Base-by-base conservation (phyloP, 495 filamentous ascomycete genomes). In the Letharia columbiana region DNA sequence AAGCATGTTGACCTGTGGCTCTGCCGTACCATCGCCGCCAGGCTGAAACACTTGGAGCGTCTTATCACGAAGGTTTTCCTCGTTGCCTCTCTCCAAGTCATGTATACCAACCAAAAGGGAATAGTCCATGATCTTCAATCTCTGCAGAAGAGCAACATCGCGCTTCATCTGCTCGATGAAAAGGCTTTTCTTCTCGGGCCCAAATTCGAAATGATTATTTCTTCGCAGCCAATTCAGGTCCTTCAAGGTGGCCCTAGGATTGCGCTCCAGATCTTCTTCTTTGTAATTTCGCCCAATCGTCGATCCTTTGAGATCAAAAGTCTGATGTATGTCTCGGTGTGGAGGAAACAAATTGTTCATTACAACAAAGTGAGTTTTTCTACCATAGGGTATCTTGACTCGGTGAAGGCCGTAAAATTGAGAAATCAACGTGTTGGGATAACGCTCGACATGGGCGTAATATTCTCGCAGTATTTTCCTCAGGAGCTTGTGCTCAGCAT, bases 261-360 rank as follows among this genome's bases (percentile, higher is more conserved):
- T 96, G 63, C 86, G 85, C 70, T 88, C 88, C 23, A 98, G 80
- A 39, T 96, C 86, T 54, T 95, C 91, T 73, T 97, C 95, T 66
- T 81, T 88, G 74, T 91, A 89, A 72, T 98, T 91, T 68, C 94
- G 84, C 41, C 94, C 94, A 67, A 98, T 85, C 0, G 92, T 97
- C 20, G 93, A 97, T n/a, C 94, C 94, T 75, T 99, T 99, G 64
- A 99, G 74, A 72, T 99, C 94, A 69, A 96, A 99, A 6, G 92
- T 98, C 70, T 91, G 85, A 77, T 99, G 94, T 64, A 99, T 97
- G 75, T 99, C 94, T 62, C 92, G 85, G 76, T 99, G 94, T 7
- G 94, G 94, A 23, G 94, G 94, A 71, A 99, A 98, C 28, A 99
- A 83, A 71, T 99, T 99, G 81, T 99, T 99, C 94, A 99, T 99